Percentiles rank a stretch among this genome's conserved stretches.
Evolutionary conservation across 2,329 filamentous ascomycete genomes (phyloP).

Genomic region (Scorias spongiosa): DNA sequence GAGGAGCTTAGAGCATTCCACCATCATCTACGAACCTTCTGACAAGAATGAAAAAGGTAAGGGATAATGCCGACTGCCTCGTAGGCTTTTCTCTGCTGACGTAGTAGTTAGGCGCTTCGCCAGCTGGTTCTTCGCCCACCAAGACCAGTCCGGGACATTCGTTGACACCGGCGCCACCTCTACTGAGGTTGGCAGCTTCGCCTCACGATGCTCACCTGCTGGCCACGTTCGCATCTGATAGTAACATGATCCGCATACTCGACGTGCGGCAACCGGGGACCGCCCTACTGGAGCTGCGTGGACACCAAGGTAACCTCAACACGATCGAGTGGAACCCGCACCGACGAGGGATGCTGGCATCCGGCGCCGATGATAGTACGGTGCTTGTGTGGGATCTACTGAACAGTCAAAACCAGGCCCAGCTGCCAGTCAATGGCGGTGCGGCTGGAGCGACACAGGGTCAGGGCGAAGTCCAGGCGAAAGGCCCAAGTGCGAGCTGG

Average conservation of each 20-base stretch:
- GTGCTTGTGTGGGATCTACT: conserved; percentile 91
- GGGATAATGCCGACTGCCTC: conserved; percentile 3
- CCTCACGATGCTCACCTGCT: conserved; percentile 91
- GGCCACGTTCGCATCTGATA: conserved; percentile 93
- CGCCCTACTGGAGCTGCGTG: conserved; percentile 80
- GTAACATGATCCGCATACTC: conserved; percentile 79
- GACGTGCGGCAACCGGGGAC: conserved; percentile 94
- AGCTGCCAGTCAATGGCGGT: conserved; percentile 13
- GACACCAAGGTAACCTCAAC: conserved; percentile 73
- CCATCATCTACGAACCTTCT: conserved; percentile 96
- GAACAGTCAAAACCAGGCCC: conserved; percentile 37
- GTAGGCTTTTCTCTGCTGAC: neutral
- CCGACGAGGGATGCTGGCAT: conserved; percentile 74
- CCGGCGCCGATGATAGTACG: conserved; percentile 79
- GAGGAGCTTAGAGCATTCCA: conserved; percentile 89
- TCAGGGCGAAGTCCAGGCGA: conserved; percentile 27
- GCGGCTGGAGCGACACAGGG: conserved; percentile 7
- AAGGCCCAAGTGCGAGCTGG: conserved; percentile 64
- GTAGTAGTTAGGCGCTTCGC: conserved; percentile 24
- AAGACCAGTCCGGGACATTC: conserved; percentile 50
- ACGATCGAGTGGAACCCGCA: conserved; percentile 92
- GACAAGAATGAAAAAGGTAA: conserved; percentile 52
- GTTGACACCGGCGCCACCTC: conserved; percentile 47
- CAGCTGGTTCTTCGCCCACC: conserved; percentile 51
- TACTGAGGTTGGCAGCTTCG: conserved; percentile 72